These are phyloP conservation scores for Pestalotiopsis sp. DNA, from an alignment of 2,329 filamentous ascomycete genomes.

Conservation along the genomic window DNA sequence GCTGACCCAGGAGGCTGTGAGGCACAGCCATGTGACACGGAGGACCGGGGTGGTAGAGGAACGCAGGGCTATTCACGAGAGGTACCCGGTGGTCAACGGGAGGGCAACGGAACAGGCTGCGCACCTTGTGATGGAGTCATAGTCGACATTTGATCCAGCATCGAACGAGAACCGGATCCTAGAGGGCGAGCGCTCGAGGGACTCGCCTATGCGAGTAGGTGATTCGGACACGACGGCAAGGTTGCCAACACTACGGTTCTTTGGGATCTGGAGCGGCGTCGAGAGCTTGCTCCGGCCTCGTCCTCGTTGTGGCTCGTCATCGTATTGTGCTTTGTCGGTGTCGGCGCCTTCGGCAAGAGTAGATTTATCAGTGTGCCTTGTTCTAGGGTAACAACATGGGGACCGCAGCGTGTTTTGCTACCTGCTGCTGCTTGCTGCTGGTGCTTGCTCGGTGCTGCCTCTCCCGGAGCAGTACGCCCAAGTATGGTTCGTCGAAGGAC, in stretches of 20 bases:
- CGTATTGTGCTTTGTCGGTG: conserved; percentile 36
- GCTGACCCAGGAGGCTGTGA: conserved; percentile 6
- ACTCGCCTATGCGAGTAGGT: conserved; percentile 16
- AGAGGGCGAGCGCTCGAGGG: conserved; percentile 54
- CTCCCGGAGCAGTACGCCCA: not conserved
- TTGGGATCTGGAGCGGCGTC: conserved; percentile 56
- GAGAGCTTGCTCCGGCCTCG: conserved; percentile 44
- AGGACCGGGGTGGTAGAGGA: conserved; percentile 14
- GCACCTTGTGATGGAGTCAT: conserved; percentile 76
- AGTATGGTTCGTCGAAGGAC: conserved; percentile 15
- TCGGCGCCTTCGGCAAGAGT: conserved; percentile 39
- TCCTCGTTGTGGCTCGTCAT: conserved; percentile 38
- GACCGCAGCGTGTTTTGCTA: not conserved
- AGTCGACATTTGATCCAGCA: conserved; percentile 63
- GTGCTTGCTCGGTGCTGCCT: not conserved
- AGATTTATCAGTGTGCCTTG: conserved; percentile 11
- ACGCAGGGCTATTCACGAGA: conserved; percentile 9
- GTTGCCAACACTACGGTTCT: conserved; percentile 69
- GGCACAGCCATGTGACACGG: conserved; percentile 16
- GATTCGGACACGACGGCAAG: conserved; percentile 49
- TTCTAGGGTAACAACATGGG: not conserved
- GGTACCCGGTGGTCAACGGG: not conserved
- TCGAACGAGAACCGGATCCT: conserved; percentile 79
- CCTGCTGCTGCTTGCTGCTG: not conserved
- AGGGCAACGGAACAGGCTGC: conserved; percentile 30